Base-by-base conservation (phyloP, 306 rosid genomes). In the Vigna radiata region DNA sequence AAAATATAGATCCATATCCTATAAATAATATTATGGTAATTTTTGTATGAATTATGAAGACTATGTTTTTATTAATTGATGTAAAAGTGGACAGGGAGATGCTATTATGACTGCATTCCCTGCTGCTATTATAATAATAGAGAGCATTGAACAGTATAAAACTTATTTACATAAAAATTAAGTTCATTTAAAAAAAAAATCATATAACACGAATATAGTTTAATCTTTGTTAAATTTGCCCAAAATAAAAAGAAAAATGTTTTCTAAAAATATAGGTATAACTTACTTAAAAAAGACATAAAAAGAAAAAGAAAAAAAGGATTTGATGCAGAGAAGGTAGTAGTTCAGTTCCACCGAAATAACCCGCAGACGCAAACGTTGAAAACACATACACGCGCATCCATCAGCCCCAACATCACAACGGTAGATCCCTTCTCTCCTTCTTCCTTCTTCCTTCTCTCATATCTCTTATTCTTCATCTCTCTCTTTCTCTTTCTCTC, bases 391-490 rank as follows among this genome's bases (percentile, higher is more conserved):
- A 27, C 31, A 61, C 36, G 18, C 64, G 18, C 64, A 61, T 61
- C 21, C 44, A 33, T 52, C 69, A 37, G 53, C 77, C 70, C 39
- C 67, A n/a, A 44, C 58, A 23, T 46, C 4, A 53, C 66, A 68
- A 79, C 81, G 84, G 84, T 81, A 81, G 85, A 78, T 59, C 81
- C 82, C 53, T 55, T 50, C 56, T 67, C 36, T 48, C 62, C 11
- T 36, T 31, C 15, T 12, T 48, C 62, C 11, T 36, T 31, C 15
- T 12, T 1, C 10, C 8, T 65, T 63, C 39, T 16, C 27, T 54
- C 66, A 27, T 77, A 8, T 64, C 49, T n/a, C 68, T 8, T 73
- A 62, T 33, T 73, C 68, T 39, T 39, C 44, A 6, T 37, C 44
- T 41, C 46, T 41, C 46, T 41, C 46, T n/a, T n/a, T 70, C 46